phyloP scores from a whole-genome alignment of 2,329 filamentous ascomycete species.

The Sclerotiophoma versabilis region DNA sequence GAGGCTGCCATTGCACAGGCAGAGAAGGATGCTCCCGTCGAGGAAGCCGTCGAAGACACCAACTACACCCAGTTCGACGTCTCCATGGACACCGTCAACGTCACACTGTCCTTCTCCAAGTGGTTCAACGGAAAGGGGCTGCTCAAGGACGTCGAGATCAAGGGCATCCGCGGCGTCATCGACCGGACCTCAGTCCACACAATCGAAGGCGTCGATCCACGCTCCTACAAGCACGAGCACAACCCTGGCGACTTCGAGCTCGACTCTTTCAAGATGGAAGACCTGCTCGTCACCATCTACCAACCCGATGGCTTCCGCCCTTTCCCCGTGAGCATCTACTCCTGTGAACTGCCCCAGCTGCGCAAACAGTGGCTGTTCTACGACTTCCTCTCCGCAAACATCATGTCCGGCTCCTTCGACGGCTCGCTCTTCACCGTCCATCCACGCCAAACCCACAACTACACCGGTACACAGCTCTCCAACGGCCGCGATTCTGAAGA shows the following conservation, averaged over 20 bases:
- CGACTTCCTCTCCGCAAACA: slow-evolving; percentile 92
- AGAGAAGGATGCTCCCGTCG: slow-evolving; percentile 45
- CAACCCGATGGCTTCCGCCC: slow-evolving; percentile 92
- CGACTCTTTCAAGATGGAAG: slow-evolving; percentile 94
- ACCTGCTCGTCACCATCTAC: slow-evolving; percentile 88
- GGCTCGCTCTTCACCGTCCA: slow-evolving; percentile 97
- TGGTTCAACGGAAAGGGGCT: slow-evolving; percentile 98
- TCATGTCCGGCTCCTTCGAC: slow-evolving; percentile 95
- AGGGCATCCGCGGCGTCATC: slow-evolving; percentile 89
- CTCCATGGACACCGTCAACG: slow-evolving; percentile 92
- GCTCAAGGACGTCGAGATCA: slow-evolving; percentile 90
- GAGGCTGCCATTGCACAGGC: slow-evolving; percentile 72
- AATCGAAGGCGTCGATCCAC: slow-evolving; percentile 76
- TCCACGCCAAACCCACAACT: slow-evolving; percentile 85
- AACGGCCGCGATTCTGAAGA: slow-evolving; percentile 66
- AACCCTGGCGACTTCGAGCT: slow-evolving; percentile 95
- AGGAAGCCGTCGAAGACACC: slow-evolving; percentile 67
- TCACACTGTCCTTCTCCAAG: slow-evolving; percentile 95
- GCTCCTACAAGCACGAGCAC: slow-evolving; percentile 87
- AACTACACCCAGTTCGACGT: slow-evolving; percentile 99
- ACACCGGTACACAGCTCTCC: slow-evolving; percentile 68
- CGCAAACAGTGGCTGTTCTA: slow-evolving; percentile 98
- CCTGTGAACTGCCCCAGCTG: slow-evolving; percentile 89
- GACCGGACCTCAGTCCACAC: slow-evolving; percentile 86
- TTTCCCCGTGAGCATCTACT: slow-evolving; percentile 94